phyloP scores from a whole-genome alignment of 441 rosid genomes.

The Bruguiera hainesii region DNA sequence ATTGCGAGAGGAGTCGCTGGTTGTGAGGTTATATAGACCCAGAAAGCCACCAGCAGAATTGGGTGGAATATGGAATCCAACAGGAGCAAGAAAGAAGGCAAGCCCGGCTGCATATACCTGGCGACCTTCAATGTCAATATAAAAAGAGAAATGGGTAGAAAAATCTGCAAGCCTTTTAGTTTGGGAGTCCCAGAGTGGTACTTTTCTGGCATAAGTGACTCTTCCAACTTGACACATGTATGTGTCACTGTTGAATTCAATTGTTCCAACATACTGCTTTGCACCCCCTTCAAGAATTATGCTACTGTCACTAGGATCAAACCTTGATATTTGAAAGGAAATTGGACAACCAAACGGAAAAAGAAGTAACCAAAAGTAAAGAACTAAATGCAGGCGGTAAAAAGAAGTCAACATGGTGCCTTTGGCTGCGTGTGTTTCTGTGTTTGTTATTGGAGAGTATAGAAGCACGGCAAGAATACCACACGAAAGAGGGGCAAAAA shows the following conservation, averaged over 20 bases:
- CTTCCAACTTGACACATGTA: conserved; percentile 48
- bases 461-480: no score
- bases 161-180: conserved; percentile 38
- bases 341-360: conserved; percentile 17
- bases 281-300: conserved; percentile 43
- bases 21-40: conserved; percentile 39
- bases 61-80: conserved; percentile 38
- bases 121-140: conserved; percentile 21
- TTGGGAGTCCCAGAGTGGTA: conserved; percentile 43
- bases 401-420: not conserved
- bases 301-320: conserved; percentile 11
- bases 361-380: conserved; percentile 2
- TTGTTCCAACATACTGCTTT: conserved; percentile 23
- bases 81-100: conserved; percentile 48
- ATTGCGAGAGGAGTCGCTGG: conserved; percentile 18
- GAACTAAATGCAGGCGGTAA: not conserved
- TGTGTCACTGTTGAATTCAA: conserved; percentile 28
- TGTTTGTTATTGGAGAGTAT: no score
- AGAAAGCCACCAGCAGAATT: conserved; percentile 46
- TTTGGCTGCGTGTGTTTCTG: not conserved
- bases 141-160: conserved; percentile 40
- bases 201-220: conserved; percentile 34
- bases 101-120: conserved; percentile 33
- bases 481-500: no score
- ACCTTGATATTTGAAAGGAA: conserved; percentile 26